Evolutionary conservation across 1,284 basidiomycete genomes (phyloP).

Genomic region (Schizophyllum amplum): DNA sequence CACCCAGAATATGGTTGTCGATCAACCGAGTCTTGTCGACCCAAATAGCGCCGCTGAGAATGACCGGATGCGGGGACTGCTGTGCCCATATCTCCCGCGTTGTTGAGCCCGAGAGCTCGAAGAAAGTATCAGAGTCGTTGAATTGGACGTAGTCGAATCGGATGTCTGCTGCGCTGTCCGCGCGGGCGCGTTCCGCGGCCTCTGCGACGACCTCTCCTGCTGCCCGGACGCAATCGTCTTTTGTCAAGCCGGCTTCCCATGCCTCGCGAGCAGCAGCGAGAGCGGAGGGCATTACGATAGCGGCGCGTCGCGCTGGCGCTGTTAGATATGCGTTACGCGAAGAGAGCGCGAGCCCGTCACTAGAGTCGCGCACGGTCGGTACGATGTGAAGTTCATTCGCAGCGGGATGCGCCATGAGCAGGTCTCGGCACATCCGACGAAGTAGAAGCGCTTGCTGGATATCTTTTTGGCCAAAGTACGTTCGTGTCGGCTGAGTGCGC

Average conservation of each 20-base stretch:
- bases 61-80: constrained; percentile 38
- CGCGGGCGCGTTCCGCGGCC: constrained; percentile 21
- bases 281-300: constrained; percentile 69
- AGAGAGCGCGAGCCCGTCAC: constrained; percentile 72
- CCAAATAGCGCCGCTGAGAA: constrained; percentile 87
- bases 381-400: constrained; percentile 71
- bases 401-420: constrained; percentile 73
- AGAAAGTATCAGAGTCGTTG: constrained; percentile 77
- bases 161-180: constrained; percentile 50
- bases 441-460: constrained; percentile 93
- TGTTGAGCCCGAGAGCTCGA: constrained; percentile 36
- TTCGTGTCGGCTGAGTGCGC: constrained; percentile 65
- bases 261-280: constrained; percentile 46
- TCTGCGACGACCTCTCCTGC: constrained; percentile 35
- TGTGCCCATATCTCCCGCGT: constrained; percentile 13
- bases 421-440: constrained; percentile 76
- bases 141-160: constrained; percentile 83
- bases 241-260: constrained; percentile 47
- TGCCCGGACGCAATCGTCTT: constrained; percentile 42
- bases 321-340: constrained; percentile 88
- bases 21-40: constrained; percentile 87
- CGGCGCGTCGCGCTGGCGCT: constrained; percentile 52
- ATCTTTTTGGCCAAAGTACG: constrained; percentile 98
- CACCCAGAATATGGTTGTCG: constrained; percentile 83
- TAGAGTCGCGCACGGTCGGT: constrained; percentile 69